A percentile compares a stretch with the other conserved stretches of the same genome.
phyloP scores from a whole-genome alignment of 202 grass and related monocot genomes.

The Carex arenaria region DNA sequence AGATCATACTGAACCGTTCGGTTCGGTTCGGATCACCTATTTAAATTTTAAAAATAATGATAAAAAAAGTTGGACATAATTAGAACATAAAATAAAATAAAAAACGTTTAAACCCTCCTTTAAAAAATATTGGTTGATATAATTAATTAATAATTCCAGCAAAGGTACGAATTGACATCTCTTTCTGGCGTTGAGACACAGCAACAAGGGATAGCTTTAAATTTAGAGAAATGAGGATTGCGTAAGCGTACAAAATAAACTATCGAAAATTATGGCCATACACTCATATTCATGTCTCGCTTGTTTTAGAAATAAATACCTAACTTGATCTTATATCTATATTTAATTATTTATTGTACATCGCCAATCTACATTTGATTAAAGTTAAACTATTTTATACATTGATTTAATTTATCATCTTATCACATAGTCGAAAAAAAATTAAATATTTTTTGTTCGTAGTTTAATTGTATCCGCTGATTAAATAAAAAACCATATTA shows the following conservation, averaged over 20 bases:
- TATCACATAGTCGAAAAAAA: not conserved
- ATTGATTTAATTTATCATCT: not conserved
- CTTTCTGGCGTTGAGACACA: not conserved
- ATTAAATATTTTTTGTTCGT: not conserved
- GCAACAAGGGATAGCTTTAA: not conserved
- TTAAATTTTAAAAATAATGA: too few species aligned
- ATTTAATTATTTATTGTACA: not conserved
- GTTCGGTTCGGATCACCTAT: too few species aligned
- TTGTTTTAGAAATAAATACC: not conserved
- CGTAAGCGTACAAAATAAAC: slow-evolving; percentile 9
- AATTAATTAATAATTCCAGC: not conserved
- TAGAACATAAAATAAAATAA: too few species aligned
- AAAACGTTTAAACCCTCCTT: too few species aligned
- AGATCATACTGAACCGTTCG: too few species aligned
- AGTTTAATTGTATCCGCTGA: not conserved
- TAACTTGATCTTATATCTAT: not conserved
- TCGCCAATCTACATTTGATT: not conserved
- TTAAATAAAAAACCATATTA: not conserved
- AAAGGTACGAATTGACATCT: not conserved
- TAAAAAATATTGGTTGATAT: not conserved
- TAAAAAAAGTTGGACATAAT: too few species aligned
- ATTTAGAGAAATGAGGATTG: not conserved
- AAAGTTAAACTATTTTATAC: not conserved
- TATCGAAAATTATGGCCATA: not conserved
- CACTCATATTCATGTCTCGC: not conserved